A percentile compares a stretch with the other conserved stretches of the same genome.
phyloP scores from a whole-genome alignment of 129 eudicot genomes.

The Flaveria ramosissima region DNA sequence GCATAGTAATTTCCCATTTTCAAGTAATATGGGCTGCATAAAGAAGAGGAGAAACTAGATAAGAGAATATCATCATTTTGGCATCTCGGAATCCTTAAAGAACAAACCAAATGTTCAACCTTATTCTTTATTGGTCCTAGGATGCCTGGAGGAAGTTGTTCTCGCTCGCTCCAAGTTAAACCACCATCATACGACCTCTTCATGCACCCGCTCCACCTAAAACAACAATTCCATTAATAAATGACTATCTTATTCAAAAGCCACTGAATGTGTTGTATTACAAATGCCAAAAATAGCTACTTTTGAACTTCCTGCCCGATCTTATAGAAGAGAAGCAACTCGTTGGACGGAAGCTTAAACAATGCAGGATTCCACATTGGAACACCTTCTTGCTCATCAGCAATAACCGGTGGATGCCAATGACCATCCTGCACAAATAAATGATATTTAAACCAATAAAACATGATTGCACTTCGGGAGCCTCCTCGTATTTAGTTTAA shows the following conservation, averaged over 20 bases:
- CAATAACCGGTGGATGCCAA: constrained; percentile 75
- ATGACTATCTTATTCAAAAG: background rate
- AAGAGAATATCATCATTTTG: background rate
- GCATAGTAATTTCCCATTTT: constrained; percentile 77
- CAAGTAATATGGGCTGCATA: constrained; percentile 79
- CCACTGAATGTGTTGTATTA: background rate
- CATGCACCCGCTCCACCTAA: constrained; percentile 97
- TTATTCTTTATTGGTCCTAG: constrained; percentile 93
- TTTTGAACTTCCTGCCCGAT: constrained; percentile 85
- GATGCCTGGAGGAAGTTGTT: constrained; percentile 97
- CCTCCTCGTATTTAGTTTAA: background rate
- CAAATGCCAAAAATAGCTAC: constrained; percentile 28
- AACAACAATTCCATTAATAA: background rate
- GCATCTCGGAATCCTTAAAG: background rate
- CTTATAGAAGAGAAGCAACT: constrained; percentile 83
- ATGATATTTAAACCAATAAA: background rate
- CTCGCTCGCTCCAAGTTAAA: constrained; percentile 75
- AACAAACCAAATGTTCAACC: constrained; percentile 38
- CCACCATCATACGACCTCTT: constrained; percentile 88
- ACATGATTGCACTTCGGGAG: background rate
- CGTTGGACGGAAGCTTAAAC: constrained; percentile 77
- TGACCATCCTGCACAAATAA: constrained; percentile 60
- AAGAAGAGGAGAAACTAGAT: background rate
- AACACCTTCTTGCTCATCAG: constrained; percentile 64
- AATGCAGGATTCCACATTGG: constrained; percentile 99